These are phyloP conservation scores for Camellia oleifera DNA, from an alignment of 179 eudicot genomes.

Conservation along the genomic window DNA sequence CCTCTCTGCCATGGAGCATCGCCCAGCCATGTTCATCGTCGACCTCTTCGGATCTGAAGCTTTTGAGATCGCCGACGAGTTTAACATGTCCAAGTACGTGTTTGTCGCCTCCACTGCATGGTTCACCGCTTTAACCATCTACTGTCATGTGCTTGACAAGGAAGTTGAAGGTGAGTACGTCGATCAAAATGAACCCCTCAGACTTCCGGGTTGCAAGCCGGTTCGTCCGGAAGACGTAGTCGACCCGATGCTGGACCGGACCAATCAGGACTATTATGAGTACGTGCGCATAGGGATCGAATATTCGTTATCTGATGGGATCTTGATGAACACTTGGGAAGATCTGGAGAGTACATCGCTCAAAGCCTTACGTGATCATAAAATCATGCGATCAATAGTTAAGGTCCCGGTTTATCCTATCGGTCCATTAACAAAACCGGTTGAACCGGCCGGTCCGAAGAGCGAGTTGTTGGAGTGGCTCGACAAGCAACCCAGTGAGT, in stretches of 20 bases:
- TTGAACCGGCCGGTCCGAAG: conserved; percentile 3
- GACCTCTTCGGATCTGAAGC: conserved; percentile 52
- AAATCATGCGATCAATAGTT: conserved; percentile 1
- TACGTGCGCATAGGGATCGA: conserved; percentile 28
- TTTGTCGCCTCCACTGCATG: conserved; percentile 39
- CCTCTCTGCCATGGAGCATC: conserved; percentile 32
- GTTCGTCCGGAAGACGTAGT: conserved; percentile 43
- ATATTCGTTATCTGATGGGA: conserved; percentile 38
- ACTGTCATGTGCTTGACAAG: conserved; percentile 37
- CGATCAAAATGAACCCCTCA: conserved; percentile 35
- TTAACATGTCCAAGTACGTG: conserved; percentile 39
- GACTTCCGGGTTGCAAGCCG: conserved; percentile 53
- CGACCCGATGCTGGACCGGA: conserved; percentile 37
- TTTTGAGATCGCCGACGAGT: conserved; percentile 41
- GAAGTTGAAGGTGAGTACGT: conserved; percentile 39
- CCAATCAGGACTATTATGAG: conserved; percentile 23
- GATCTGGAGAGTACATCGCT: conserved; percentile 37
- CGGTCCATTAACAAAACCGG: conserved; percentile 34
- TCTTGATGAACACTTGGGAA: conserved; percentile 55
- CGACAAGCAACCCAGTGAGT: conserved; percentile 32
- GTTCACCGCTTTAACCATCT: conserved; percentile 32
- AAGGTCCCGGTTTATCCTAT: conserved; percentile 29
- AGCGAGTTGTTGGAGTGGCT: conserved; percentile 31
- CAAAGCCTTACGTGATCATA: conserved; percentile 23
- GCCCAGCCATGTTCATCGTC: conserved; percentile 38